These are phyloP conservation scores for Kwoniella mangroviensis DNA, from an alignment of 768 basidiomycete species.

Conservation along the genomic window DNA sequence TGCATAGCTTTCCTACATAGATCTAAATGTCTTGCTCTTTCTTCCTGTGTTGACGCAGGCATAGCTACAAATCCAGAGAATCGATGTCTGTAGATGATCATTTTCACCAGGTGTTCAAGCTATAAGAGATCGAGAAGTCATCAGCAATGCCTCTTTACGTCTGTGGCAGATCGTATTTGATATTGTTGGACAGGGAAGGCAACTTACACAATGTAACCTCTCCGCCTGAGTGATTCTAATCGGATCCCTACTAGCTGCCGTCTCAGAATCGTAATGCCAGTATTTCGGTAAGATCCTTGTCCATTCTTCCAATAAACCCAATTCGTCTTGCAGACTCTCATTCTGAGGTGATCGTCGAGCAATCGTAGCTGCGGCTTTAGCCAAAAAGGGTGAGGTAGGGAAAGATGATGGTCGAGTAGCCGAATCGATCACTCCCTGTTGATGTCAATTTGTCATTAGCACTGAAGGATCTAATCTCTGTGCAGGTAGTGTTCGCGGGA, in stretches of 20 bases:
- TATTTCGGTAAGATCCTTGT: conserved; percentile 70
- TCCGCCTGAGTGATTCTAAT: conserved; percentile 88
- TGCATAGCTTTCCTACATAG: conserved; percentile 68
- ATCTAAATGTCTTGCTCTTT: conserved; percentile 62
- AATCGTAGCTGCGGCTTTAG: conserved; percentile 71
- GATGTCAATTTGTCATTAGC: too few species aligned
- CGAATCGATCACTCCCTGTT: conserved; percentile 70
- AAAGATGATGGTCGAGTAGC: conserved; percentile 70
- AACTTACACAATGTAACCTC: conserved; percentile 69
- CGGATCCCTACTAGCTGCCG: conserved; percentile 79
- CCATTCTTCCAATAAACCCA: conserved; percentile 79
- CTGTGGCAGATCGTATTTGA: too few species aligned
- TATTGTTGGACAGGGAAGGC: background rate
- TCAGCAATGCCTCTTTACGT: background rate
- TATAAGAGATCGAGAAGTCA: background rate
- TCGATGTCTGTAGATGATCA: conserved; percentile 87
- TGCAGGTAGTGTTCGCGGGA: background rate
- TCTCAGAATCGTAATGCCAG: conserved; percentile 81
- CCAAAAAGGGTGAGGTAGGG: conserved; percentile 75
- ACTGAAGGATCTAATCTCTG: too few species aligned
- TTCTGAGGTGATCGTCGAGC: conserved; percentile 61
- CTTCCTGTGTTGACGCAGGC: conserved; percentile 63
- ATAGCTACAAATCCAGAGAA: conserved; percentile 60
- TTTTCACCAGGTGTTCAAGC: conserved; percentile 80
- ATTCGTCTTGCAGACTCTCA: conserved; percentile 66